phyloP scores from a whole-genome alignment of 192 early-diverging fungal genomes.

The Obelidium mucronatum region DNA sequence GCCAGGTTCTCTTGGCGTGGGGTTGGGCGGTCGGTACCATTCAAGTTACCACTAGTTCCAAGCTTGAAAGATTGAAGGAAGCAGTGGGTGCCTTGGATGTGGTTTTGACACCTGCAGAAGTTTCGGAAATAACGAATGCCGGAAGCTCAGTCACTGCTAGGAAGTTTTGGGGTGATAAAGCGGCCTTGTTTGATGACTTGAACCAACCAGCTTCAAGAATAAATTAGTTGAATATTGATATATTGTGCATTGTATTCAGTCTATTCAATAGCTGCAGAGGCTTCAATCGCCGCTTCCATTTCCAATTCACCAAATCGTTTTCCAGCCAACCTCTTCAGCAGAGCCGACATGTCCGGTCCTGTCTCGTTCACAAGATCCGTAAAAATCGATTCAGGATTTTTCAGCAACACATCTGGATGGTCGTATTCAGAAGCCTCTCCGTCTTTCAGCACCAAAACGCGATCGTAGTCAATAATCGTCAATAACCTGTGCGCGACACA shows the following conservation, averaged over 20 bases:
- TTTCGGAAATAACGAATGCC: slow-evolving; percentile 2
- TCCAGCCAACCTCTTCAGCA: slow-evolving; percentile 59
- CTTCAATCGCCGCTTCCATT: too few species aligned
- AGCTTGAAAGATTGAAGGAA: slow-evolving; percentile 33
- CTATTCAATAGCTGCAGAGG: too few species aligned
- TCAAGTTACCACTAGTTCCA: slow-evolving; percentile 32
- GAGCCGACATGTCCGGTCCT: slow-evolving; percentile 62
- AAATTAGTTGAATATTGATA: too few species aligned
- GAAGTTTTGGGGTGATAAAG: slow-evolving; percentile 17
- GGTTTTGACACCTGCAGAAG: not conserved
- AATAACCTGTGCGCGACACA: slow-evolving; percentile 54
- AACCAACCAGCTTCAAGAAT: too few species aligned
- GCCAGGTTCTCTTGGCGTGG: slow-evolving; percentile 32
- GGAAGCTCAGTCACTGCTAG: not conserved
- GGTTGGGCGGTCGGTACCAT: slow-evolving; percentile 20
- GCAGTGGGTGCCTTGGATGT: slow-evolving; percentile 23
- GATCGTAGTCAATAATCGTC: slow-evolving; percentile 60
- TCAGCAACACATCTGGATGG: slow-evolving; percentile 17
- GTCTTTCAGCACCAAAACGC: slow-evolving; percentile 74
- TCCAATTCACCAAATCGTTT: slow-evolving; percentile 15
- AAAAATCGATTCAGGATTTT: slow-evolving; percentile 51
- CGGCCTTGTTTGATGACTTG: slow-evolving; percentile 24
- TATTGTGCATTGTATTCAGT: too few species aligned
- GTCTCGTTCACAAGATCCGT: slow-evolving; percentile 70
- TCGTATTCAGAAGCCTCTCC: slow-evolving; percentile 78